Conservation (phyloP, 805 yeast species). For the Ogataea ganodermae region DNA sequence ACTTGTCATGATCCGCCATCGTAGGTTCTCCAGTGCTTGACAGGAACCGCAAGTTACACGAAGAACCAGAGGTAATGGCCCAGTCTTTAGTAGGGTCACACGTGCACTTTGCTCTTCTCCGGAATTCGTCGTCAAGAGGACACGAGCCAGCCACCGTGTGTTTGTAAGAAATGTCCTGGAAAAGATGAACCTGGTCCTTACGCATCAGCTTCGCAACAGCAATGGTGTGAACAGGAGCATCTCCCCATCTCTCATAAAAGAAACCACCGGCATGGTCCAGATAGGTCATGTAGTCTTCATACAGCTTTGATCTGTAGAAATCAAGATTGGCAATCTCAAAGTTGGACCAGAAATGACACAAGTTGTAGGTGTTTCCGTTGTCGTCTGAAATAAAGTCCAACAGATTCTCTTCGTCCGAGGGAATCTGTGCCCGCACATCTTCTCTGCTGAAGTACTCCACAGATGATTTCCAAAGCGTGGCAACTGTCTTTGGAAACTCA, state of each 20-base stretch:
- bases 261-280: slow-evolving; percentile 75
- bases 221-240: slow-evolving; percentile 56
- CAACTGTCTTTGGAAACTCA: slow-evolving; percentile 64
- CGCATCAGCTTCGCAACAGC: slow-evolving; percentile 49
- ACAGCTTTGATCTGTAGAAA: slow-evolving; percentile 59
- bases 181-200: slow-evolving; percentile 68
- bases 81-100: slow-evolving; percentile 74
- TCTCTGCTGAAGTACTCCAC: slow-evolving; percentile 42
- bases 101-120: slow-evolving; percentile 60
- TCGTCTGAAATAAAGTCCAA: slow-evolving; percentile 66
- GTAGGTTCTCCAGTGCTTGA: slow-evolving; percentile 24
- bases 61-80: slow-evolving; percentile 47
- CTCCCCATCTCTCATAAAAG: slow-evolving; percentile 91
- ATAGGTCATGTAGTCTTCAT: slow-evolving; percentile 59
- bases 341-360: slow-evolving; percentile 84
- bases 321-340: slow-evolving; percentile 74
- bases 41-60: slow-evolving; percentile 32
- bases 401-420: slow-evolving; percentile 40
- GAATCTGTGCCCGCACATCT: slow-evolving; percentile 19
- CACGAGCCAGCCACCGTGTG: slow-evolving; percentile 81
- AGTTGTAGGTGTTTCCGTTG: slow-evolving; percentile 60
- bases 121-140: slow-evolving; percentile 64
- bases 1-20: slow-evolving; percentile 28
- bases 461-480: slow-evolving; percentile 48
- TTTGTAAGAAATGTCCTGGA: slow-evolving; percentile 78